These are phyloP conservation scores for Protomyces gravidus DNA, from an alignment of 1,139 yeast species.

Conservation along the genomic window DNA sequence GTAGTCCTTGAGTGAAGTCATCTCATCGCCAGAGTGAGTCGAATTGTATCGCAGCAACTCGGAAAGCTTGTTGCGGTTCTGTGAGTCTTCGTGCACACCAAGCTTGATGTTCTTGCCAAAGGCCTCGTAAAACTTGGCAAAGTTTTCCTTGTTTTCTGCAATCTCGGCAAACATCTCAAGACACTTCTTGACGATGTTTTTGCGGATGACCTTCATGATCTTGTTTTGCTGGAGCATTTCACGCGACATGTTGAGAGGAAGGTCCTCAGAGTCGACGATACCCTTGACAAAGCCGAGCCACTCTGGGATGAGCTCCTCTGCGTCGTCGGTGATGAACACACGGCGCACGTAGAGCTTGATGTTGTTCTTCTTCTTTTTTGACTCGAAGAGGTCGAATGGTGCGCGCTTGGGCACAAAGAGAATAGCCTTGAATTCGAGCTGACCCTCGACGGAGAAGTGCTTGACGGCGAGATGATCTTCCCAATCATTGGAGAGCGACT, in stretches of 20 bases:
- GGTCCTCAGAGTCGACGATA: slow-evolving; percentile 99
- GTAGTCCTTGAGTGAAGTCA: slow-evolving; percentile 91
- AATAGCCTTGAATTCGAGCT: slow-evolving; percentile 97
- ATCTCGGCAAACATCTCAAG: slow-evolving; percentile 98
- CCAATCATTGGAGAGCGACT: slow-evolving; percentile 99
- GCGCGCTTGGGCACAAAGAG: slow-evolving; percentile 98
- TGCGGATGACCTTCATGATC: slow-evolving; percentile 98
- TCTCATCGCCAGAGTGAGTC: slow-evolving; percentile 89
- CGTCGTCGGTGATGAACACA: slow-evolving; percentile 99
- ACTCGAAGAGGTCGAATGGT: slow-evolving; percentile 95
- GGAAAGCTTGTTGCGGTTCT: slow-evolving; percentile 92
- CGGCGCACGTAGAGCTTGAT: slow-evolving; percentile 99
- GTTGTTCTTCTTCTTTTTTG: slow-evolving; percentile 98
- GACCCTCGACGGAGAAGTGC: slow-evolving; percentile 99
- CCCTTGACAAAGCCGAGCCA: slow-evolving; percentile 98
- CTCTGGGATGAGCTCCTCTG: slow-evolving; percentile 98
- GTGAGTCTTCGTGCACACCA: slow-evolving; percentile 98
- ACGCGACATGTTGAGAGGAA: slow-evolving; percentile 99
- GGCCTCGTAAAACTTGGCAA: slow-evolving; percentile 96
- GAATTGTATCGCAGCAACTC: slow-evolving; percentile 96
- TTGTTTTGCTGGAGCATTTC: slow-evolving; percentile 99
- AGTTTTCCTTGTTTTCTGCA: slow-evolving; percentile 98
- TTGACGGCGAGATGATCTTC: slow-evolving; percentile 99
- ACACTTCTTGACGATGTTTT: slow-evolving; percentile 97
- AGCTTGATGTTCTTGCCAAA: slow-evolving; percentile 98